Evolutionary conservation across 2,329 filamentous ascomycete genomes (phyloP).

Genomic region (Fusarium sp.): DNA sequence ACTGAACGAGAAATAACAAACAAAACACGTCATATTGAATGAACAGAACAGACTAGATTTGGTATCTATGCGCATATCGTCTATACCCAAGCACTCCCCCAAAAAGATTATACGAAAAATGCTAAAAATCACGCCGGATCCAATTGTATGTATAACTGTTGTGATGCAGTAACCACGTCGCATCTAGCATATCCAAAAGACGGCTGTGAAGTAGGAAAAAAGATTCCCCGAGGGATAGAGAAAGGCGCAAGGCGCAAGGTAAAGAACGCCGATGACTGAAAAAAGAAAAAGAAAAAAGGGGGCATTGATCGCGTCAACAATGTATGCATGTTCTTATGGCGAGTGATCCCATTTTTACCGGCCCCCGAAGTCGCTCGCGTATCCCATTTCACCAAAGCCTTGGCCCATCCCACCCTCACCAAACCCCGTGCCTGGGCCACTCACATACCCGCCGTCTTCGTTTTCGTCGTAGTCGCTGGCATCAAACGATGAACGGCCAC

Average conservation of each 20-base stretch:
- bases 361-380: conserved; percentile 41
- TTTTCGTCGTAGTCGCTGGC: conserved; percentile 79
- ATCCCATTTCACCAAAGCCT: conserved; percentile 53
- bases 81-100: conserved; percentile 36
- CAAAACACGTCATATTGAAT: background rate
- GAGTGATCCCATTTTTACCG: conserved; percentile 17
- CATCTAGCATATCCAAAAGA: conserved; percentile 21
- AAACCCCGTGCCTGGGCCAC: conserved; percentile 67
- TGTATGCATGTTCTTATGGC: background rate
- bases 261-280: conserved; percentile 21
- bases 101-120: background rate
- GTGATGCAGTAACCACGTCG: conserved; percentile 20
- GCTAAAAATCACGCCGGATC: conserved; percentile 12
- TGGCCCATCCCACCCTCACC: conserved; percentile 65
- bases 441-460: conserved; percentile 74
- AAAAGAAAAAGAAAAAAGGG: background rate
- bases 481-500: conserved; percentile 82
- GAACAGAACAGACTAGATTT: conserved; percentile 33
- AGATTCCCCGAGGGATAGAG: background rate
- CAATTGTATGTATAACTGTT: conserved; percentile 9
- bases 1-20: background rate
- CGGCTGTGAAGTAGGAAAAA: conserved; percentile 14
- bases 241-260: background rate
- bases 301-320: conserved; percentile 13
- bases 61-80: conserved; percentile 44